Conservation (phyloP, 2,329 filamentous ascomycete genomes). For the Alternaria incomplexa region DNA sequence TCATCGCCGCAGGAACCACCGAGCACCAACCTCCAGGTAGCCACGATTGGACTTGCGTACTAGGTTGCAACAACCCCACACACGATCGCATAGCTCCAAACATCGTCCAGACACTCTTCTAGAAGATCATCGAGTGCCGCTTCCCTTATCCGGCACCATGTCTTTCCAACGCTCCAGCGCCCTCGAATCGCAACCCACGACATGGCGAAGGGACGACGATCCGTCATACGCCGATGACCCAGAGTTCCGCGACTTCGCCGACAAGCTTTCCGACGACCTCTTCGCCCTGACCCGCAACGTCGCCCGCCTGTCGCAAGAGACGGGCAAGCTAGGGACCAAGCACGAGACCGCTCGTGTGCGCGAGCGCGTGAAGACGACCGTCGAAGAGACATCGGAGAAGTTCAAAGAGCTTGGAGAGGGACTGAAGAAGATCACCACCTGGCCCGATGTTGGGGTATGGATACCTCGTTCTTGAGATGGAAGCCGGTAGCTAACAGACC, state of each 20-base stretch:
- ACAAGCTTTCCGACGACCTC: constrained; percentile 83
- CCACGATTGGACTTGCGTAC: constrained; percentile 18
- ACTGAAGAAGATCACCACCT: constrained; percentile 88
- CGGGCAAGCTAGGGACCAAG: constrained; percentile 84
- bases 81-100: constrained; percentile 8
- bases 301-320: constrained; percentile 80
- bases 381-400: constrained; percentile 83
- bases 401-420: constrained; percentile 95
- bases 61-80: constrained; percentile 8
- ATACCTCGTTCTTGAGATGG: constrained; percentile 31
- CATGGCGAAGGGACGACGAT: constrained; percentile 71
- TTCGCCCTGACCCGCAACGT: constrained; percentile 91
- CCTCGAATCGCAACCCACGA: constrained; percentile 79
- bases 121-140: background rate
- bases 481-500: constrained; percentile 17
- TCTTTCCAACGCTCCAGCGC: constrained; percentile 88
- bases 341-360: constrained; percentile 90
- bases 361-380: constrained; percentile 84
- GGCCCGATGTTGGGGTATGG: constrained; percentile 73
- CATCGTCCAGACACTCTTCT: background rate
- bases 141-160: constrained; percentile 60
- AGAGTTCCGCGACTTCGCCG: constrained; percentile 83
- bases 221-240: constrained; percentile 87
- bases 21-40: constrained; percentile 34
- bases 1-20: constrained; percentile 34